phyloP scores from a whole-genome alignment of 2,329 filamentous ascomycete species.

The Botryosphaeria dothidea region DNA sequence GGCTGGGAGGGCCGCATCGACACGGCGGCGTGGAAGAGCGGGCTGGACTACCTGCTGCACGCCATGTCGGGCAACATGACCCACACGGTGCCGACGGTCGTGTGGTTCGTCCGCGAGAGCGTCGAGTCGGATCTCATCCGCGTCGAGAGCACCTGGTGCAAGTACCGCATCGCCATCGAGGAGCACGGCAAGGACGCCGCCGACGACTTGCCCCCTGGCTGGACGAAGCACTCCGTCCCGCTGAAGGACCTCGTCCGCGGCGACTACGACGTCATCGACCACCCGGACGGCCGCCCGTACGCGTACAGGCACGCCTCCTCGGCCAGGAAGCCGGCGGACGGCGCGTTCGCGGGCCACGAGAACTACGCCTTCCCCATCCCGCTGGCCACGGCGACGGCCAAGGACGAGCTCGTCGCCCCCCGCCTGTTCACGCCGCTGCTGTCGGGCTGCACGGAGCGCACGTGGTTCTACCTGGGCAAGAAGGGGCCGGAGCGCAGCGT shows the following conservation, averaged over 20 bases:
- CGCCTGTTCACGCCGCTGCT: slow-evolving; percentile 1
- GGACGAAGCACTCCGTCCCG: not conserved
- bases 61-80: not conserved
- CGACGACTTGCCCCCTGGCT: not conserved
- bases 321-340: not conserved
- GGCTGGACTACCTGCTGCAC: not conserved
- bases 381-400: not conserved
- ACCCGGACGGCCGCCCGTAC: not conserved
- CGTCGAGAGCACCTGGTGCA: slow-evolving; percentile 14
- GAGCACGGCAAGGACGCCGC: not conserved
- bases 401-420: not conserved
- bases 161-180: not conserved
- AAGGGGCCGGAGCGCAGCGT: not conserved
- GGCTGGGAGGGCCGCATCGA: slow-evolving; percentile 21
- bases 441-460: not conserved
- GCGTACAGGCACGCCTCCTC: not conserved
- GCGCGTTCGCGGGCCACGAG: not conserved
- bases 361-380: slow-evolving; percentile 2
- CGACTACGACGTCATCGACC: slow-evolving; percentile 8
- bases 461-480: not conserved
- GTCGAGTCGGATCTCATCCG: slow-evolving; percentile 5
- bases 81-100: slow-evolving; percentile 4
- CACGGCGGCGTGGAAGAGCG: not conserved
- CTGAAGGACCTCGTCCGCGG: not conserved
- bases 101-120: slow-evolving; percentile 14